These are phyloP conservation scores for Lipomyces spencermartinsiae DNA, from an alignment of 805 yeast species.

Conservation along the genomic window DNA sequence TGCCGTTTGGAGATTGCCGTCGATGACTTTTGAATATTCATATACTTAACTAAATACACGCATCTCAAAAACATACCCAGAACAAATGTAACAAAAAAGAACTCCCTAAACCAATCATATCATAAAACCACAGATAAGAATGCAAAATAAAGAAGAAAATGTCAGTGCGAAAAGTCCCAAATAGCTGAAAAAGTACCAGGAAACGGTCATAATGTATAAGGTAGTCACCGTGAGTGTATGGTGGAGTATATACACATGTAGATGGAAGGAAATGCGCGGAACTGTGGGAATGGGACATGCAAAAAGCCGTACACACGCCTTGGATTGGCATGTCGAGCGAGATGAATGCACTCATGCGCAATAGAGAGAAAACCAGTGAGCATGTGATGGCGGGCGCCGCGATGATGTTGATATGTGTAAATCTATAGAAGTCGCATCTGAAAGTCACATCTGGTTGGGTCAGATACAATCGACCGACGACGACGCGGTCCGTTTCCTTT, in stretches of 20 bases:
- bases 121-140: neutral
- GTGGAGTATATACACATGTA: neutral
- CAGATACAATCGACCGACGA: neutral
- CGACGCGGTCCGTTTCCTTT: neutral
- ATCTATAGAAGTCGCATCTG: neutral
- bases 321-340: too few relatives aligned
- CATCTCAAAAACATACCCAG: neutral
- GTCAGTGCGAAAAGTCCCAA: neutral
- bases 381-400: too few relatives aligned
- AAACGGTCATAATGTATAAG: neutral
- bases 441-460: neutral
- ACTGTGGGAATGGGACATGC: neutral
- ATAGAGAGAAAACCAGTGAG: too few relatives aligned
- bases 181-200: neutral
- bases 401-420: too few relatives aligned
- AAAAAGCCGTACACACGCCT: too few relatives aligned
- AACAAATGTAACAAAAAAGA: neutral
- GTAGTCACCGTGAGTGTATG: neutral
- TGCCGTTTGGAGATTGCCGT: too few relatives aligned
- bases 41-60: neutral
- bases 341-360: too few relatives aligned
- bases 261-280: slow-evolving; percentile 1
- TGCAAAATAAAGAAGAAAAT: neutral
- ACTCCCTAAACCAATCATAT: neutral
- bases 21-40: neutral